Evolutionary conservation across 73 alveolate genomes (phyloP).

Genomic region (Stentor coeruleus): DNA sequence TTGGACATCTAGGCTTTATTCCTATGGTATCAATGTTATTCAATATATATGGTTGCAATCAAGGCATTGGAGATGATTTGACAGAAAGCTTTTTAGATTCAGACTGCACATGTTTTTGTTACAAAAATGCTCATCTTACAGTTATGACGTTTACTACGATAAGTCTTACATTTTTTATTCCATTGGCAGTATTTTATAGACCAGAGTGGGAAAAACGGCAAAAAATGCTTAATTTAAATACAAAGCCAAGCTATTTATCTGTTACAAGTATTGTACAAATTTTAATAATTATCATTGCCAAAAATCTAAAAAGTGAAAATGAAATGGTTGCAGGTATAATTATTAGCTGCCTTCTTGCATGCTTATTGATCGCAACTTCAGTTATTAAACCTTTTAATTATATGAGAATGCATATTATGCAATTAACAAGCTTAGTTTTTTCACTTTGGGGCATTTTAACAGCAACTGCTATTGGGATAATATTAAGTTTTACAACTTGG

Average conservation of each 20-base stretch:
- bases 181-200: background rate
- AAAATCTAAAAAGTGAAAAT: background rate
- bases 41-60: background rate
- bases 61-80: background rate
- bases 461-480: background rate
- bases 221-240: too few species aligned
- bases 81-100: background rate
- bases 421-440: background rate
- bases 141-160: background rate
- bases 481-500: background rate
- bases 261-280: background rate
- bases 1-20: background rate
- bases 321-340: background rate
- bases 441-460: background rate
- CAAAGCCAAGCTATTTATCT: background rate
- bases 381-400: background rate
- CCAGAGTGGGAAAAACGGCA: background rate
- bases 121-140: background rate
- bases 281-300: background rate
- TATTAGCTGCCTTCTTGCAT: background rate
- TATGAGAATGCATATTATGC: background rate
- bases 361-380: background rate
- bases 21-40: background rate
- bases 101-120: background rate
- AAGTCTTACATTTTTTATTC: too few species aligned